phyloP scores from a whole-genome alignment of 2,329 filamentous ascomycete genomes.

The Pestalotiopsis sp. region DNA sequence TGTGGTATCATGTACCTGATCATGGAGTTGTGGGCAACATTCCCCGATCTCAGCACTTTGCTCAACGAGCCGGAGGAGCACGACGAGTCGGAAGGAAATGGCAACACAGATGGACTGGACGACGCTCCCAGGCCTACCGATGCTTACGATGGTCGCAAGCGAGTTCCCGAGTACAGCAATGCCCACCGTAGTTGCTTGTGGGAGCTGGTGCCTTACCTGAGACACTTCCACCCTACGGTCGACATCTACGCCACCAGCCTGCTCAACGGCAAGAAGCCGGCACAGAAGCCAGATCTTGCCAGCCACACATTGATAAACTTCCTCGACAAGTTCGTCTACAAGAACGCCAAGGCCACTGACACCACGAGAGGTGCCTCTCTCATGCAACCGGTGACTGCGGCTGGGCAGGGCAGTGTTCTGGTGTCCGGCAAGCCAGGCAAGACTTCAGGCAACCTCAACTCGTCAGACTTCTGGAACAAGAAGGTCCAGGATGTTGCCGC shows the following conservation, averaged over 20 bases:
- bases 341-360: conserved; percentile 77
- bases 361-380: conserved; percentile 80
- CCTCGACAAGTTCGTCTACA: conserved; percentile 97
- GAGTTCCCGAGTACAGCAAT: conserved; percentile 88
- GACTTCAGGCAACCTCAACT: conserved; percentile 65
- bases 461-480: conserved; percentile 88
- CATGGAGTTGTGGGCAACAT: conserved; percentile 76
- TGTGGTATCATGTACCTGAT: conserved; percentile 93
- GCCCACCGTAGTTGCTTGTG: conserved; percentile 93
- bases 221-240: conserved; percentile 93
- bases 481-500: conserved; percentile 84
- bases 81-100: conserved; percentile 66
- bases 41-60: conserved; percentile 79
- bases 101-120: conserved; percentile 27
- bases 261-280: conserved; percentile 68
- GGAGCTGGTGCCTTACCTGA: conserved; percentile 82
- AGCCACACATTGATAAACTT: conserved; percentile 93
- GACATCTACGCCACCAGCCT: conserved; percentile 78
- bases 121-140: conserved; percentile 29
- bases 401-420: conserved; percentile 57
- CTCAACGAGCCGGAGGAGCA: conserved; percentile 79
- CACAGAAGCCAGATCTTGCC: conserved; percentile 86
- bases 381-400: conserved; percentile 82
- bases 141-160: conserved; percentile 84
- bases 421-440: conserved; percentile 52